These are phyloP conservation scores for Coemansia sp. DNA, from an alignment of 192 early-diverging fungal species.

Conservation along the genomic window DNA sequence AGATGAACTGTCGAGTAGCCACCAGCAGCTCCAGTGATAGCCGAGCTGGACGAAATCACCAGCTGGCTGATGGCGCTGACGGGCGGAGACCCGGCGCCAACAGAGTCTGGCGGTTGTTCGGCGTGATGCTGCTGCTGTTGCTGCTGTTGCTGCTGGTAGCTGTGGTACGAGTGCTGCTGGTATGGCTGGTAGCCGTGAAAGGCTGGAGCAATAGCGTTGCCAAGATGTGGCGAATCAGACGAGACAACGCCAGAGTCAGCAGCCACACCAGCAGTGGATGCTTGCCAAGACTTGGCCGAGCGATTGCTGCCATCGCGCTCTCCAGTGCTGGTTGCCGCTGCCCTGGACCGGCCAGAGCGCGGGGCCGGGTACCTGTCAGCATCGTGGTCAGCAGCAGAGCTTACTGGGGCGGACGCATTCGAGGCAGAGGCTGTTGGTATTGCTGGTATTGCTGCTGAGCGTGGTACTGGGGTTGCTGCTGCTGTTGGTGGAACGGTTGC, in stretches of 20 bases:
- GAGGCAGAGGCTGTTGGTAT: conserved; percentile 38
- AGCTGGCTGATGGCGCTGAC: conserved; percentile 9
- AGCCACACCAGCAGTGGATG: neutral
- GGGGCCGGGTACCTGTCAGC: neutral
- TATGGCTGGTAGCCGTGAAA: conserved; percentile 8
- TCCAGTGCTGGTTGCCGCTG: neutral
- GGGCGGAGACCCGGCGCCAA: conserved; percentile 2
- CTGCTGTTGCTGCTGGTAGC: conserved; percentile 14
- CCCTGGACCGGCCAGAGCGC: conserved; percentile 1
- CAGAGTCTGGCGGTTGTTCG: conserved; percentile 3
- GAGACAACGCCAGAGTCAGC: neutral
- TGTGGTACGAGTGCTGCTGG: conserved; percentile 11
- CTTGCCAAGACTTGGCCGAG: conserved; percentile 1
- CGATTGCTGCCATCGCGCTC: conserved; percentile 2
- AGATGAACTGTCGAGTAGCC: neutral
- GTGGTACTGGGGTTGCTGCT: conserved; percentile 18
- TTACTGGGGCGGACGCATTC: conserved; percentile 49
- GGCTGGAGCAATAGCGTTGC: neutral
- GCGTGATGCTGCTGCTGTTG: conserved; percentile 6
- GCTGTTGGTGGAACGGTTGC: conserved; percentile 18
- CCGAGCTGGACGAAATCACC: conserved; percentile 13
- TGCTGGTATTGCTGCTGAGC: conserved; percentile 43
- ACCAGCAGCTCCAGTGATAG: neutral
- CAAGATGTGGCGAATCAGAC: conserved; percentile 7
- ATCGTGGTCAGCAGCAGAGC: no score